Conservation (phyloP, 2,329 filamentous ascomycete species). For the Colletotrichum simmondsii region DNA sequence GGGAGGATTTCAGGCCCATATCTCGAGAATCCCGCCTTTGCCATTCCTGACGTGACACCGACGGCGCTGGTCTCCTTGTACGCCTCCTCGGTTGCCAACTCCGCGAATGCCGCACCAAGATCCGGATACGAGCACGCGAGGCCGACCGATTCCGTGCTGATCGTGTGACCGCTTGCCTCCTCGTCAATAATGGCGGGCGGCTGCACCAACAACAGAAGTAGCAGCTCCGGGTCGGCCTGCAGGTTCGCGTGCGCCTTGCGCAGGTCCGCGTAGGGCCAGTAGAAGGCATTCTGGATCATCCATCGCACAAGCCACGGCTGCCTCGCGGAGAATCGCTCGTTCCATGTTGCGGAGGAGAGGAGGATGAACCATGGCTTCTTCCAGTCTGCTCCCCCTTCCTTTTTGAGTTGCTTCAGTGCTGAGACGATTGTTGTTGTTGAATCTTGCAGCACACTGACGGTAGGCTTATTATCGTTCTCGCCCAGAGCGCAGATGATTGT, state of each 20-base stretch:
- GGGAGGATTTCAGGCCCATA: conserved; percentile 7
- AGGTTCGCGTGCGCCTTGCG: conserved; percentile 10
- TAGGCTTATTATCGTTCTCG: conserved; percentile 25
- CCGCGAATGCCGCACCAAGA: conserved; percentile 24
- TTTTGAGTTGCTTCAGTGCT: conserved; percentile 3
- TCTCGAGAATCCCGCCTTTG: conserved; percentile 1
- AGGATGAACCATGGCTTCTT: conserved; percentile 6
- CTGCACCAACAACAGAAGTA: conserved; percentile 16
- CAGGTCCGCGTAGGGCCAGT: conserved; percentile 27
- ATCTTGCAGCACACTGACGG: conserved; percentile 7
- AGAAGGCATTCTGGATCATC: conserved; percentile 20
- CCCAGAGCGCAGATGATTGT: conserved; percentile 25
- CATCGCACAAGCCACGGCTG: not conserved
- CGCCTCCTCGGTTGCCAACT: conserved; percentile 3
- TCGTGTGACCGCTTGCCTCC: conserved; percentile 15
- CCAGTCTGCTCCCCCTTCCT: not conserved
- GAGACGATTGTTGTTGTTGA: conserved; percentile 2
- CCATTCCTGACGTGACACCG: not conserved
- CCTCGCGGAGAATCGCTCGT: not conserved
- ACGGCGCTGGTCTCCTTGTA: conserved; percentile 3
- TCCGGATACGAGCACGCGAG: conserved; percentile 14
- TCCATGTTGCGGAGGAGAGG: conserved; percentile 25
- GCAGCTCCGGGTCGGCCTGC: not conserved
- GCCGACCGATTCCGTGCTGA: conserved; percentile 2
- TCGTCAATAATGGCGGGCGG: conserved; percentile 24